Evolutionary conservation across 148 eudicot species (phyloP).

Genomic region (Heliosperma pusillum): DNA sequence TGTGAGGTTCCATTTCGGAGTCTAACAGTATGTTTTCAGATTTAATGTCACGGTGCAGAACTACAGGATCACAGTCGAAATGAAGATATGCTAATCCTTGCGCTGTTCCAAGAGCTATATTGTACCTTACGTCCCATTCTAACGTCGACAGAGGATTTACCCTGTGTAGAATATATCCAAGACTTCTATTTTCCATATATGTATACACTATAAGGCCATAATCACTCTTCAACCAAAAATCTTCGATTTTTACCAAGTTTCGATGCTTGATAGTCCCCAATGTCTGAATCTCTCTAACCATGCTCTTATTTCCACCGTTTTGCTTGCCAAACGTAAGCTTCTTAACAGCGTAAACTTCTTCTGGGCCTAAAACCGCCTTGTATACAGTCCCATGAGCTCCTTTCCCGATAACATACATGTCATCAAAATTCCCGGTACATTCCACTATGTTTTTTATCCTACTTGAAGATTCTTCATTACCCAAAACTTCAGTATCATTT

Average conservation of each 20-base stretch:
- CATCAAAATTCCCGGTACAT: constrained; percentile 56
- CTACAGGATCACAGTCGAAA: constrained; percentile 65
- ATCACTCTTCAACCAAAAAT: constrained; percentile 54
- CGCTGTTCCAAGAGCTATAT: constrained; percentile 74
- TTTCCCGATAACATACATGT: constrained; percentile 60
- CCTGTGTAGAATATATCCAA: constrained; percentile 58
- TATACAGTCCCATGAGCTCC: constrained; percentile 89
- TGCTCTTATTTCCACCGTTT: constrained; percentile 40
- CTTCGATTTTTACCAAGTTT: constrained; percentile 54
- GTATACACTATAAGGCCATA: constrained; percentile 62
- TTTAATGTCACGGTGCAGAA: constrained; percentile 78
- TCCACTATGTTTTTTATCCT: constrained; percentile 49
- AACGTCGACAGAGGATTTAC: constrained; percentile 30
- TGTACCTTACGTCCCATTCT: constrained; percentile 56
- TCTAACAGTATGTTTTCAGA: constrained; percentile 75
- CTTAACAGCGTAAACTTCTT: constrained; percentile 62
- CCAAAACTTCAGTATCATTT: constrained; percentile 32
- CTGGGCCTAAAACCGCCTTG: constrained; percentile 52
- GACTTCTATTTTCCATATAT: constrained; percentile 81
- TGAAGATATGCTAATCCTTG: constrained; percentile 81
- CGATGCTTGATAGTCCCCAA: constrained; percentile 68
- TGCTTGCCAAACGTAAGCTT: constrained; percentile 48
- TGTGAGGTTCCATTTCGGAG: constrained; percentile 79
- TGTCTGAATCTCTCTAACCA: constrained; percentile 70
- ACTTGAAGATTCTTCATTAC: constrained; percentile 39